Evolutionary conservation across 129 eudicot genomes (phyloP).

Genomic region (Rutidosis leptorrhynchoides): DNA sequence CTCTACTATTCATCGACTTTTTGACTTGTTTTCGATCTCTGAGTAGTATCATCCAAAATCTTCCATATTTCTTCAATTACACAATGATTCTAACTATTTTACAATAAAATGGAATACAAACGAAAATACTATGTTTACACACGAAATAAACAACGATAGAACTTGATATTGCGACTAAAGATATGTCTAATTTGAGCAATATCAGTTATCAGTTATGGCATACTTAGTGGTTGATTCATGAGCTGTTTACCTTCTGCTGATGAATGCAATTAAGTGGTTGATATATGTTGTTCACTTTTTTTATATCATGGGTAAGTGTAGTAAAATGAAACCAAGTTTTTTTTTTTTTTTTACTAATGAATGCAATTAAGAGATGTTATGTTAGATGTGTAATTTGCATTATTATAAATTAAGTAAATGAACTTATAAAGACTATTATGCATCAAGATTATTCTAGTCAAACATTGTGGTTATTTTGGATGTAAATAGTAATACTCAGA

Average conservation of each 20-base stretch:
- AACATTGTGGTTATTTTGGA: conserved; percentile 7
- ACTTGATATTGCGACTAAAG: no score
- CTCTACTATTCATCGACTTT: no score
- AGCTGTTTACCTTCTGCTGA: not conserved
- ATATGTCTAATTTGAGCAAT: no score
- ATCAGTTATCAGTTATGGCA: no score
- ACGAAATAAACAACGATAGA: no score
- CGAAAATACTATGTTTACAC: no score
- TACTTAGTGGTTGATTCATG: not conserved
- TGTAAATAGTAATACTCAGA: not conserved
- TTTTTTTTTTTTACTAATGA: not conserved
- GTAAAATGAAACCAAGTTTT: not conserved
- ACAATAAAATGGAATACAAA: no score
- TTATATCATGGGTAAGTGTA: not conserved
- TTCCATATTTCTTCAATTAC: no score
- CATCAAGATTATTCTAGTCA: not conserved
- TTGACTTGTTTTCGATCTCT: no score
- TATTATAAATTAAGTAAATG: no score
- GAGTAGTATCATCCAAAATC: no score
- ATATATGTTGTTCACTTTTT: not conserved
- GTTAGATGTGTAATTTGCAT: not conserved
- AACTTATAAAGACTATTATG: not conserved
- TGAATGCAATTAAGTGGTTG: not conserved
- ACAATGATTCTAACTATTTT: no score
- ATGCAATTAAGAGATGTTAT: not conserved